These are phyloP conservation scores for Zostera marina DNA, from an alignment of 116 monocot species.

Conservation along the genomic window DNA sequence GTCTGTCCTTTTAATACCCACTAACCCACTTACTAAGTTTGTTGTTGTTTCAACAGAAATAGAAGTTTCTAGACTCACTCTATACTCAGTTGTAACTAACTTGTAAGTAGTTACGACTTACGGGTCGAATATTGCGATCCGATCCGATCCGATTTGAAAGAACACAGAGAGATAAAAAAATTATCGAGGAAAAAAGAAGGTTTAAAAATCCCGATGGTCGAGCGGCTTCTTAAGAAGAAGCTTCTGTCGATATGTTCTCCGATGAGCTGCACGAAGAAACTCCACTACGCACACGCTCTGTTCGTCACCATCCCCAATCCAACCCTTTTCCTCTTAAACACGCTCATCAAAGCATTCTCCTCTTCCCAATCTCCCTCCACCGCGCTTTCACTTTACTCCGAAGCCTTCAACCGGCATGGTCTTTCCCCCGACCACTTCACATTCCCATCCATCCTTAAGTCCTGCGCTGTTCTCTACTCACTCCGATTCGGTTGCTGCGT, in stretches of 20 bases:
- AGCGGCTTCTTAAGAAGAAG: no score
- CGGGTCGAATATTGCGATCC: no score
- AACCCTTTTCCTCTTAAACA: conserved; percentile 20
- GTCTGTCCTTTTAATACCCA: no score
- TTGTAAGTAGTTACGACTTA: no score
- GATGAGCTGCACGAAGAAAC: neutral
- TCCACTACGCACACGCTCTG: conserved; percentile 17
- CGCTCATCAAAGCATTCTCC: conserved; percentile 16
- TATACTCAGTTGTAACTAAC: no score
- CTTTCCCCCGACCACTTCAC: conserved; percentile 46
- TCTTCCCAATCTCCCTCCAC: conserved; percentile 3
- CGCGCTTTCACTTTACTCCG: conserved; percentile 18
- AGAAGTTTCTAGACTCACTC: no score
- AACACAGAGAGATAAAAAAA: no score
- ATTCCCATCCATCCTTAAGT: conserved; percentile 40
- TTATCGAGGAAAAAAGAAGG: no score
- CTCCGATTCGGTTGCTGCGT: conserved; percentile 12
- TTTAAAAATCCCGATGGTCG: no score
- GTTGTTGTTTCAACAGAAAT: no score
- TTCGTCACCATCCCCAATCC: conserved; percentile 14
- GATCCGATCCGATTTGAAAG: no score
- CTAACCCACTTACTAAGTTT: no score
- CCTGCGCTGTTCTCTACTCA: conserved; percentile 7
- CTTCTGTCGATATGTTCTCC: conserved; percentile 13
- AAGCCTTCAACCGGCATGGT: conserved; percentile 13